These are phyloP conservation scores for Aspergillus coremiiformis DNA, from an alignment of 495 filamentous ascomycete species.

Conservation along the genomic window DNA sequence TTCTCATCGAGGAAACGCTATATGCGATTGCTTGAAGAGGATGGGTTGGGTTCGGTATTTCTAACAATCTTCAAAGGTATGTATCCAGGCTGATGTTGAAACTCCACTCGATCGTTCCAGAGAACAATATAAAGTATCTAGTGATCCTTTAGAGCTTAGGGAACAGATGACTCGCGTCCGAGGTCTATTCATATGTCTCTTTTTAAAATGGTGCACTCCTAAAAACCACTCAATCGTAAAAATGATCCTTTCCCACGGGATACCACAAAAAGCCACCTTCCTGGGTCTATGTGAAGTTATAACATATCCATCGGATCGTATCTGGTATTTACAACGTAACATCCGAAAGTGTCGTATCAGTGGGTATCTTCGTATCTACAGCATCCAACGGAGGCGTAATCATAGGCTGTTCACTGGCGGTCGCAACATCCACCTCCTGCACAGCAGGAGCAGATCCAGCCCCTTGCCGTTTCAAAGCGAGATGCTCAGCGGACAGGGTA, in stretches of 20 bases:
- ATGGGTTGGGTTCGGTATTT: constrained; percentile 7
- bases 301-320: not conserved
- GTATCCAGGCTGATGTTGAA: too few species aligned
- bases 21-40: constrained; percentile 41
- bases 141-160: too few species aligned
- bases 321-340: constrained; percentile 2
- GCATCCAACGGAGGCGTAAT: constrained; percentile 29
- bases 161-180: not conserved
- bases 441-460: constrained; percentile 2
- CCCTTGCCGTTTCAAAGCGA: constrained; percentile 14
- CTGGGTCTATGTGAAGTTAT: not conserved
- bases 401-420: constrained; percentile 10
- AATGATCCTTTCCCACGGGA: too few species aligned
- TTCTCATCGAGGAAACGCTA: constrained; percentile 41
- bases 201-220: not conserved
- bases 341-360: not conserved
- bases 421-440: not conserved
- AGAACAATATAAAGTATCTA: too few species aligned
- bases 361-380: constrained; percentile 11
- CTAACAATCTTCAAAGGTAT: not conserved
- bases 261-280: not conserved
- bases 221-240: not conserved
- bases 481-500: constrained; percentile 29
- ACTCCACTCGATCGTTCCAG: too few species aligned
- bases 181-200: not conserved